phyloP scores from a whole-genome alignment of 2,329 filamentous ascomycete genomes.

The Pyricularia pennisetigena region DNA sequence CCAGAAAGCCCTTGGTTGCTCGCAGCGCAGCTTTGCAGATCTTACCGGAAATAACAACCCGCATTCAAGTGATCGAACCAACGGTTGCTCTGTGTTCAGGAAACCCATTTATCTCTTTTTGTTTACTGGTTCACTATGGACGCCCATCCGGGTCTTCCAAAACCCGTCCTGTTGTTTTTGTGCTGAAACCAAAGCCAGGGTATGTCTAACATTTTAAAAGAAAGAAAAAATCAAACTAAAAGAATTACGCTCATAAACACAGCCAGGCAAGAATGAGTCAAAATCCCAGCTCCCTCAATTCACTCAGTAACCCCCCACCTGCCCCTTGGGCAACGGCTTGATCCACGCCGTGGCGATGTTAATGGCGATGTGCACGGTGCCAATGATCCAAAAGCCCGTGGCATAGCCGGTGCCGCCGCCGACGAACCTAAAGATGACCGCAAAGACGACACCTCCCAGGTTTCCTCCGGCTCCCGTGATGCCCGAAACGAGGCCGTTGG shows the following conservation, averaged over 20 bases:
- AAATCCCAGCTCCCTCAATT: not conserved
- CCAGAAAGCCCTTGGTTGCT: too few species aligned
- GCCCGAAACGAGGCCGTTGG: slow-evolving; percentile 71
- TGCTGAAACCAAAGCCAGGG: not conserved
- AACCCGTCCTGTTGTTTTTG: not conserved
- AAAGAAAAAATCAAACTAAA: not conserved
- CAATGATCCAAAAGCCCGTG: slow-evolving; percentile 72
- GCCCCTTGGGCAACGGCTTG: slow-evolving; percentile 42
- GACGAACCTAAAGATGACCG: slow-evolving; percentile 71
- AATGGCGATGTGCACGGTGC: slow-evolving; percentile 60
- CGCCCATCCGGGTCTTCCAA: not conserved
- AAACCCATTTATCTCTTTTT: not conserved
- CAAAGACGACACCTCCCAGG: slow-evolving; percentile 75
- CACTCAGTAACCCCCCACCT: slow-evolving; percentile 33
- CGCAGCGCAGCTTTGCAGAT: too few species aligned
- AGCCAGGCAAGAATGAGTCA: not conserved
- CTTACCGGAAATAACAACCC: too few species aligned
- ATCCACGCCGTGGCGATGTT: slow-evolving; percentile 54
- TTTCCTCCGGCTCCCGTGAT: slow-evolving; percentile 74
- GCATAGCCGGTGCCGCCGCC: slow-evolving; percentile 54
- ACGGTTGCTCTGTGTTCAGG: too few species aligned
- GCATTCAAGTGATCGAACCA: too few species aligned
- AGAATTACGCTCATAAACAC: not conserved
- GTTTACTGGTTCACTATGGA: not conserved
- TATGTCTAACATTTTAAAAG: not conserved